phyloP scores from a whole-genome alignment of 805 yeast genomes.

The Saccharomycopsis schoenii region DNA sequence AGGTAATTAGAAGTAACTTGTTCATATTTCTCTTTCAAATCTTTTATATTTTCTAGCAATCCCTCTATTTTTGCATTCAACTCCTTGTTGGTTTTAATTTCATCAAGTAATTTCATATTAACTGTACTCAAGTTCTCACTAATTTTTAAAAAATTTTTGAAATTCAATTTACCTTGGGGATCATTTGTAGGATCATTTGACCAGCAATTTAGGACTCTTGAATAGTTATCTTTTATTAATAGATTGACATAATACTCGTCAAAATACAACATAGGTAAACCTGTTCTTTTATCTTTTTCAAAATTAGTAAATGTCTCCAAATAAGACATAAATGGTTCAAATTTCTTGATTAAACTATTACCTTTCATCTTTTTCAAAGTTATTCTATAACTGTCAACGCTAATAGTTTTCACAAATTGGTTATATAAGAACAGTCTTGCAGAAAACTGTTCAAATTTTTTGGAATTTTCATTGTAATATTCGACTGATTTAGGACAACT shows the following conservation, averaged over 20 bases:
- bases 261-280: slow-evolving; percentile 78
- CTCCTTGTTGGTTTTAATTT: slow-evolving; percentile 22
- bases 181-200: slow-evolving; percentile 66
- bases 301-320: slow-evolving; percentile 28
- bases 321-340: slow-evolving; percentile 40
- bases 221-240: slow-evolving; percentile 58
- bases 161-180: slow-evolving; percentile 58
- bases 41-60: slow-evolving; percentile 25
- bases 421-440: slow-evolving; percentile 50
- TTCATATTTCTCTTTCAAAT: slow-evolving; percentile 28
- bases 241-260: slow-evolving; percentile 46
- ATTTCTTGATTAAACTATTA: slow-evolving; percentile 42
- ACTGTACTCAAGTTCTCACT: slow-evolving; percentile 27
- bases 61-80: slow-evolving; percentile 30
- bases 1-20: slow-evolving; percentile 15
- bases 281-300: slow-evolving; percentile 55
- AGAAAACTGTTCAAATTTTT: slow-evolving; percentile 33
- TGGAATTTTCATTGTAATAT: not conserved
- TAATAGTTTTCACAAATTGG: slow-evolving; percentile 60
- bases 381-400: slow-evolving; percentile 68
- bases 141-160: slow-evolving; percentile 41
- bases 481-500: slow-evolving; percentile 45
- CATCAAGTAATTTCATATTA: slow-evolving; percentile 20
- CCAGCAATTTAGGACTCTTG: slow-evolving; percentile 59
- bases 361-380: slow-evolving; percentile 68